phyloP scores from a whole-genome alignment of 495 filamentous ascomycete species.

The Penicillium flavigenum region DNA sequence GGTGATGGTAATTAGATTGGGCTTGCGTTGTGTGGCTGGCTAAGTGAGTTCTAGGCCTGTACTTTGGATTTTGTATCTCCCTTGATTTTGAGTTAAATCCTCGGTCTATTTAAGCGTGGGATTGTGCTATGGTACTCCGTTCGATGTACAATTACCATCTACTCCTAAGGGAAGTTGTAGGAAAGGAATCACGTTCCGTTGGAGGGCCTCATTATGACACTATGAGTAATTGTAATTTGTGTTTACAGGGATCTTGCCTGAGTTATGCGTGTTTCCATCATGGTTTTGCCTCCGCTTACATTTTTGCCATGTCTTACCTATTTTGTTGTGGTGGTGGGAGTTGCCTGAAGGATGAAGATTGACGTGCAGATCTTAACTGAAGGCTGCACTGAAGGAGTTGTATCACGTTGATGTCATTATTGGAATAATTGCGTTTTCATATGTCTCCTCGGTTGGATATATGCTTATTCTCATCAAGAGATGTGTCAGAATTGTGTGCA shows the following conservation, averaged over 20 bases:
- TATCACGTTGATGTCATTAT: slow-evolving; percentile 10
- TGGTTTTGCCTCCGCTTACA: slow-evolving; percentile 5
- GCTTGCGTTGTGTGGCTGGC: slow-evolving; percentile 1
- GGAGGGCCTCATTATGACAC: slow-evolving; percentile 21
- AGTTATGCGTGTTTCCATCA: slow-evolving; percentile 20
- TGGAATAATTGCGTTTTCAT: not conserved
- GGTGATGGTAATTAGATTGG: not conserved
- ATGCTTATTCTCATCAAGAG: not conserved
- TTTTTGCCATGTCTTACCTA: not conserved
- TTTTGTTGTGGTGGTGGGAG: not conserved
- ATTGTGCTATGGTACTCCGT: not conserved
- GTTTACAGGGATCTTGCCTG: not conserved
- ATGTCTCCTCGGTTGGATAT: not conserved
- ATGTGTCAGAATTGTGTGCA: not conserved
- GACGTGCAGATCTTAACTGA: not conserved
- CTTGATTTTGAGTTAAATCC: not conserved
- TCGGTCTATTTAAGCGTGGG: not conserved
- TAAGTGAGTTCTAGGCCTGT: slow-evolving; percentile 1
- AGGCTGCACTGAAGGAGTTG: not conserved
- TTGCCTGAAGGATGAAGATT: not conserved
- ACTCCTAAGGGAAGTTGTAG: not conserved
- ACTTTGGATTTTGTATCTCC: not conserved
- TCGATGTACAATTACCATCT: not conserved
- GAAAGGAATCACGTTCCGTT: slow-evolving; percentile 6
- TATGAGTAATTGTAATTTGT: slow-evolving; percentile 5